Conservation (phyloP, 441 rosid genomes). For the Croton laevigatus region DNA sequence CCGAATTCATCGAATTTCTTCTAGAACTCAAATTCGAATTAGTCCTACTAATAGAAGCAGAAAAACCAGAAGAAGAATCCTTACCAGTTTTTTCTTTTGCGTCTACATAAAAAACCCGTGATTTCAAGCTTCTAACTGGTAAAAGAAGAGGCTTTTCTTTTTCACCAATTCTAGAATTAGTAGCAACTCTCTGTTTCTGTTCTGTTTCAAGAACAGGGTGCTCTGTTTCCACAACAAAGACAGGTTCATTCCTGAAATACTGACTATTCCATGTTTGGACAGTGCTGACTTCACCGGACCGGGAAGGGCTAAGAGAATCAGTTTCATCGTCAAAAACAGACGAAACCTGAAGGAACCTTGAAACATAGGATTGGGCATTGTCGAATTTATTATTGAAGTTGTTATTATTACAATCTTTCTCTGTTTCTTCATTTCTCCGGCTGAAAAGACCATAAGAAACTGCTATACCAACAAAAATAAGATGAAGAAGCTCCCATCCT, state of each 20-base stretch:
- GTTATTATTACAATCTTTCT: conserved; percentile 32
- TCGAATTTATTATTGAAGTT: conserved; percentile 38
- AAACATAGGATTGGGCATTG: conserved; percentile 60
- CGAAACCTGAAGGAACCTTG: conserved; percentile 76
- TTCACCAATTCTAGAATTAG: conserved; percentile 37
- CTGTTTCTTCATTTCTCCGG: conserved; percentile 50
- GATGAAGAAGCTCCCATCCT: conserved; percentile 92
- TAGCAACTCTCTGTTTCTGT: conserved; percentile 24
- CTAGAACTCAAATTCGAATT: conserved; percentile 43
- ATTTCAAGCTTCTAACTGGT: conserved; percentile 80
- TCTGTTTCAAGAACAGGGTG: conserved; percentile 33
- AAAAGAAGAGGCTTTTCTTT: conserved; percentile 75
- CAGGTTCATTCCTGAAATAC: conserved; percentile 53
- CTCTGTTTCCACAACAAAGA: conserved; percentile 47
- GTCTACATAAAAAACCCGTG: conserved; percentile 38
- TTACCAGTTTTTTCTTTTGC: conserved; percentile 21
- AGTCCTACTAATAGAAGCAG: conserved; percentile 33
- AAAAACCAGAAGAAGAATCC: conserved; percentile 23
- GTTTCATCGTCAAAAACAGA: conserved; percentile 73
- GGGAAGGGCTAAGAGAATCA: conserved; percentile 31
- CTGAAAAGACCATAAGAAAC: conserved; percentile 94
- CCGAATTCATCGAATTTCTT: conserved; percentile 36
- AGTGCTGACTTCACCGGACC: conserved; percentile 35
- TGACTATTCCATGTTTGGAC: conserved; percentile 76
- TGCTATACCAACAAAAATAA: conserved; percentile 83